Conservation (phyloP, 176 grass and related monocot genomes). For the Phoenix roebelenii region DNA sequence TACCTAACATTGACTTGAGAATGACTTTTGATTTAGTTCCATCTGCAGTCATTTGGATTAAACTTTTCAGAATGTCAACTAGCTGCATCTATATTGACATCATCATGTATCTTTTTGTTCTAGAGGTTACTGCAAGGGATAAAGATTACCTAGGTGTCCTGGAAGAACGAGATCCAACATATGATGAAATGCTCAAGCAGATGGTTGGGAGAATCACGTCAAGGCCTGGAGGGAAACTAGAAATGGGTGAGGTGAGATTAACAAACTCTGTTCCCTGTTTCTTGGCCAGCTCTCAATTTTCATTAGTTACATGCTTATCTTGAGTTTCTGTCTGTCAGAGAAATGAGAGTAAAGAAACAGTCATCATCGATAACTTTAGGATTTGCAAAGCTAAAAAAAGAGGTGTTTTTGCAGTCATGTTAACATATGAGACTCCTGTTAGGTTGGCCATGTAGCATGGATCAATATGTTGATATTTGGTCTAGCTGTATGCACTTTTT, state of each 20-base stretch:
- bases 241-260: constrained; percentile 84
- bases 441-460: too few relatives aligned
- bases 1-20: too few relatives aligned
- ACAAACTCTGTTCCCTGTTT: background rate
- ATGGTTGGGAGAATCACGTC: constrained; percentile 87
- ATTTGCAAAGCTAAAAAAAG: too few relatives aligned
- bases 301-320: background rate
- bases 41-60: background rate
- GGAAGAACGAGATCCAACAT: constrained; percentile 73
- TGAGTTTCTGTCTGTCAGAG: background rate
- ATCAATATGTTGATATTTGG: too few relatives aligned
- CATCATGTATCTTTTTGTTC: constrained; percentile 17
- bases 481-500: too few relatives aligned
- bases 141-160: constrained; percentile 35
- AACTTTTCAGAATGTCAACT: constrained; percentile 11
- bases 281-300: too few relatives aligned
- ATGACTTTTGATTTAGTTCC: too few relatives aligned
- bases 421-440: too few relatives aligned
- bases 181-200: constrained; percentile 87
- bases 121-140: constrained; percentile 28
- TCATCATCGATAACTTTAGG: too few relatives aligned
- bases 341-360: too few relatives aligned
- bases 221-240: constrained; percentile 69
- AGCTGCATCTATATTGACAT: background rate
- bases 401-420: too few relatives aligned